Conservation (phyloP, 129 eudicot species). For the Artemisia argyi region DNA sequence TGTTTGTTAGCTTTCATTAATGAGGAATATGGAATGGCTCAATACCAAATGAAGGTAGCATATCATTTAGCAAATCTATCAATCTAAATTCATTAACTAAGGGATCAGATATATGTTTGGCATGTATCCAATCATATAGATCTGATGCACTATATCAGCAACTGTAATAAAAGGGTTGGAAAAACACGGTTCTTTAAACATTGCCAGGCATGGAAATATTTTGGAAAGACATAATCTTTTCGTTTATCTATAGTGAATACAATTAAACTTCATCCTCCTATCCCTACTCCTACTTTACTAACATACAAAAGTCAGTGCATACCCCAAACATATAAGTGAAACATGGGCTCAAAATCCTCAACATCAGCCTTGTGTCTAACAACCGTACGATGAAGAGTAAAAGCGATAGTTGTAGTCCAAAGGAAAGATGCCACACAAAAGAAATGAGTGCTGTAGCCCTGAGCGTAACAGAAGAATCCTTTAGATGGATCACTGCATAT, state of each 20-base stretch:
- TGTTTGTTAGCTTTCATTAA: not conserved
- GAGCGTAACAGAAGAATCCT: slow-evolving; percentile 96
- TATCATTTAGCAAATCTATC: slow-evolving; percentile 2
- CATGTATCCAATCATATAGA: too few relatives aligned
- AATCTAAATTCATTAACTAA: not conserved
- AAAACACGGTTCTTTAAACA: not conserved
- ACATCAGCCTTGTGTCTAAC: slow-evolving; percentile 96
- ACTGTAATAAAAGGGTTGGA: too few relatives aligned
- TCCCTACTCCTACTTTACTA: not conserved
- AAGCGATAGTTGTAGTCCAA: slow-evolving; percentile 97
- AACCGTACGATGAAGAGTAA: slow-evolving; percentile 96
- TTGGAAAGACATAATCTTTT: not conserved
- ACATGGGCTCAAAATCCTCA: slow-evolving; percentile 96
- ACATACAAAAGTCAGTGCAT: slow-evolving; percentile 31
- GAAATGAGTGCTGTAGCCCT: slow-evolving; percentile 95
- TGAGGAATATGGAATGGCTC: slow-evolving; percentile 14
- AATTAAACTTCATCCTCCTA: not conserved
- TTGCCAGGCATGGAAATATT: not conserved
- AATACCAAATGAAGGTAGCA: slow-evolving; percentile 18
- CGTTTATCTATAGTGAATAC: not conserved
- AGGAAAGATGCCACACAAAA: slow-evolving; percentile 92
- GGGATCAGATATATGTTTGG: not conserved
- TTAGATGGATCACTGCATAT: slow-evolving; percentile 93
- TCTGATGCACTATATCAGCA: too few relatives aligned
- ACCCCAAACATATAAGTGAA: slow-evolving; percentile 99